These are phyloP conservation scores for Xerocomus amazonicus DNA, from an alignment of 1,284 basidiomycete species.

Conservation along the genomic window DNA sequence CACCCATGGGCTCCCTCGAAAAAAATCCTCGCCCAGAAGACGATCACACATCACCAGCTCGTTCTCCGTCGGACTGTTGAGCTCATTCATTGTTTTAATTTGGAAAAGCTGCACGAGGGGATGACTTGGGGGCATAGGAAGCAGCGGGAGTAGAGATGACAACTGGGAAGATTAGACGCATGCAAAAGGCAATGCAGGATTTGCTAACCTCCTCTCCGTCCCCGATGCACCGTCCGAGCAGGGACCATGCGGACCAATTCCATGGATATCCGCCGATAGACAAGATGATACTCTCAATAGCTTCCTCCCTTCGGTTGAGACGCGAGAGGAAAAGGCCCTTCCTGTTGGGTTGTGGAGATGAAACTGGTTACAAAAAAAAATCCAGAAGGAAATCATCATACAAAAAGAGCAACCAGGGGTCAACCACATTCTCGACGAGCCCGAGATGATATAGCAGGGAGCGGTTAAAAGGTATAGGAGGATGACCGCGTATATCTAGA, in stretches of 20 bases:
- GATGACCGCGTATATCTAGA: conserved; percentile 70
- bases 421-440: conserved; percentile 52
- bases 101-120: conserved; percentile 85
- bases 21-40: conserved; percentile 66
- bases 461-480: conserved; percentile 65
- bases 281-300: conserved; percentile 76
- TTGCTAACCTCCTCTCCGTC: conserved; percentile 82
- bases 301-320: conserved; percentile 76
- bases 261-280: conserved; percentile 84
- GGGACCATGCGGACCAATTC: conserved; percentile 95
- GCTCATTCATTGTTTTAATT: conserved; percentile 83
- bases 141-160: conserved; percentile 58
- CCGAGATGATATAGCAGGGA: conserved; percentile 60
- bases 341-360: conserved; percentile 36
- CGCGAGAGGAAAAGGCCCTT: conserved; percentile 80
- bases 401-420: conserved; percentile 88
- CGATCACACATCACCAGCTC: conserved; percentile 76
- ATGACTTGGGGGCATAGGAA: conserved; percentile 65
- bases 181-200: not conserved
- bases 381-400: conserved; percentile 31
- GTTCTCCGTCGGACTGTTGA: conserved; percentile 84
- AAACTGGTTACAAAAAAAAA: conserved; percentile 3
- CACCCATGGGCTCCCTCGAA: conserved; percentile 83
- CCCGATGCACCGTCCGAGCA: conserved; percentile 76
- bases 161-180: conserved; percentile 42